Percentiles rank a stretch among this genome's conserved stretches.
phyloP scores from a whole-genome alignment of 176 grass and related monocot species.

The Tillandsia leiboldiana region DNA sequence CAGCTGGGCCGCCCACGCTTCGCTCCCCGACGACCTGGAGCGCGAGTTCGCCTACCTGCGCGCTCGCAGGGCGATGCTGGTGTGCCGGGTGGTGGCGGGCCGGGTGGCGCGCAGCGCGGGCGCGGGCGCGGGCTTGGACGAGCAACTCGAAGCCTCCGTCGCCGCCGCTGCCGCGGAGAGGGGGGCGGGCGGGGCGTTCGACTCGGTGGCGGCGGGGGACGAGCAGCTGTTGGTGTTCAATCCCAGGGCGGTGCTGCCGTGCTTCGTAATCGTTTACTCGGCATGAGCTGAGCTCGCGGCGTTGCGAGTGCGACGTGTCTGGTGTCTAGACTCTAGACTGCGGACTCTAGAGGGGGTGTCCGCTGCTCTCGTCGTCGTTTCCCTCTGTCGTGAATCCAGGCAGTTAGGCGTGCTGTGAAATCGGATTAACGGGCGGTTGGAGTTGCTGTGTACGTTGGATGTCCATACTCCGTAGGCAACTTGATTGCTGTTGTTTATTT shows the following conservation, averaged over 20 bases:
- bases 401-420: too few species aligned
- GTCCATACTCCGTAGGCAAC: too few species aligned
- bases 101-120: slow-evolving; percentile 32
- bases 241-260: slow-evolving; percentile 62
- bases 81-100: slow-evolving; percentile 78
- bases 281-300: background rate
- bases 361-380: background rate
- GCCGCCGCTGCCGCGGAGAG: background rate
- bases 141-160: background rate
- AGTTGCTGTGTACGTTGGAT: too few species aligned
- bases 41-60: slow-evolving; percentile 65
- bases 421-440: too few species aligned
- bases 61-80: slow-evolving; percentile 65
- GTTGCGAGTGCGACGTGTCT: background rate
- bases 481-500: too few species aligned
- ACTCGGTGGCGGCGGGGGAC: slow-evolving; percentile 48
- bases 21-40: slow-evolving; percentile 62
- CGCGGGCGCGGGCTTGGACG: slow-evolving; percentile 9
- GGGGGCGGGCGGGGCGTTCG: slow-evolving; percentile 25
- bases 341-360: background rate
- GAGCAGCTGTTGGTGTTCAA: slow-evolving; percentile 72
- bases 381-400: background rate
- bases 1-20: slow-evolving; percentile 47
- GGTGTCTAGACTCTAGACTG: background rate
- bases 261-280: slow-evolving; percentile 83